Evolutionary conservation across 805 yeast genomes (phyloP).

Genomic region (Nakazawaea siamensis): DNA sequence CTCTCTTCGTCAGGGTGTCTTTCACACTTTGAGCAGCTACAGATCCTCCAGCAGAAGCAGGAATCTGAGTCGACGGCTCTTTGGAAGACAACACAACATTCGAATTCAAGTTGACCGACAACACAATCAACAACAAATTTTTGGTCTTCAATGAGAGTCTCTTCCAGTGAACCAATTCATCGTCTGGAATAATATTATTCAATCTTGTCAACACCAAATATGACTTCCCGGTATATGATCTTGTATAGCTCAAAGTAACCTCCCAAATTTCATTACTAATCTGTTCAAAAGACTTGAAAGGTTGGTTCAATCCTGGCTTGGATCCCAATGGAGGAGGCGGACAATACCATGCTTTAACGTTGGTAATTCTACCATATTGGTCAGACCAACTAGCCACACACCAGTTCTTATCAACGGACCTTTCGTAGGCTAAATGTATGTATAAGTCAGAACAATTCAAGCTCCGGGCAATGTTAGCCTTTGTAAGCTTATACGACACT

Average conservation of each 20-base stretch:
- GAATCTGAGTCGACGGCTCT: neutral
- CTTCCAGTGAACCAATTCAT: slow-evolving; percentile 75
- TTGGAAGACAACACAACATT: slow-evolving; percentile 24
- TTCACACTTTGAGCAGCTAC: neutral
- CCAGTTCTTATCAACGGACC: slow-evolving; percentile 80
- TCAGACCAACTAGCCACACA: slow-evolving; percentile 86
- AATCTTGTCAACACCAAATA: slow-evolving; percentile 63
- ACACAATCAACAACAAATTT: slow-evolving; percentile 55
- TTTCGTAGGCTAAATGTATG: slow-evolving; percentile 78
- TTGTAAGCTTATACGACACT: slow-evolving; percentile 35
- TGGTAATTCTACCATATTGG: slow-evolving; percentile 60
- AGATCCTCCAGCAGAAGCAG: neutral
- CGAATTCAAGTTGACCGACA: slow-evolving; percentile 57
- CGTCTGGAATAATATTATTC: slow-evolving; percentile 72
- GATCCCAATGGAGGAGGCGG: slow-evolving; percentile 7
- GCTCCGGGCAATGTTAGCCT: slow-evolving; percentile 23
- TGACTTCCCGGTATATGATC: slow-evolving; percentile 40
- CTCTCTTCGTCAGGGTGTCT: neutral
- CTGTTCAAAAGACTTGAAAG: slow-evolving; percentile 31
- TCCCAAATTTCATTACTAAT: slow-evolving; percentile 64
- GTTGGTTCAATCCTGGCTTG: slow-evolving; percentile 3
- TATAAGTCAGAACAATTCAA: slow-evolving; percentile 61
- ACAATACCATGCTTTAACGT: slow-evolving; percentile 56
- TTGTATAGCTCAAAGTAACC: slow-evolving; percentile 38
- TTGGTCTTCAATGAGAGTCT: slow-evolving; percentile 50